These are phyloP conservation scores for Omphalotus olearius DNA, from an alignment of 1,284 basidiomycete genomes.

Conservation along the genomic window DNA sequence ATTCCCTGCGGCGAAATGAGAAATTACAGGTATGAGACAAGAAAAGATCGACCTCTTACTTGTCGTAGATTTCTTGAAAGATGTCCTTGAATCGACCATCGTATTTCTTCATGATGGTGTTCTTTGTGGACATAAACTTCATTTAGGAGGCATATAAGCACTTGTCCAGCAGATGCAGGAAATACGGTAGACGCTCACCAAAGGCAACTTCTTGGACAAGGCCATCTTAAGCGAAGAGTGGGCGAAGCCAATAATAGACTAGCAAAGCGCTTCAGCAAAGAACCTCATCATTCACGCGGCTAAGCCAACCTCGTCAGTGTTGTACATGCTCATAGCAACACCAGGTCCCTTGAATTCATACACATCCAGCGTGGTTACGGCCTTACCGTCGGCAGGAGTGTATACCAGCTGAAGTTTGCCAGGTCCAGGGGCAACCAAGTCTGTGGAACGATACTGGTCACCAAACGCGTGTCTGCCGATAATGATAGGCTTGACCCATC, in stretches of 20 bases:
- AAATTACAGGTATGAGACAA: too few relatives aligned
- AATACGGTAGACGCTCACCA: slow-evolving; percentile 41
- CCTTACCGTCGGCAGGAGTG: slow-evolving; percentile 70
- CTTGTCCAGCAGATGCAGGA: slow-evolving; percentile 2
- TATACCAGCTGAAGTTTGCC: slow-evolving; percentile 90
- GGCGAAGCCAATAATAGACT: slow-evolving; percentile 93
- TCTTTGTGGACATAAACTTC: slow-evolving; percentile 94
- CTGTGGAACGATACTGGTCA: slow-evolving; percentile 86
- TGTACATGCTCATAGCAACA: slow-evolving; percentile 93
- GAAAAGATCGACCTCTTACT: slow-evolving; percentile 34
- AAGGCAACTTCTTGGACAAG: slow-evolving; percentile 89
- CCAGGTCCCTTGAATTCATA: slow-evolving; percentile 90
- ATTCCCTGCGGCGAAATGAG: slow-evolving; percentile 43
- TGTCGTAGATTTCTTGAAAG: slow-evolving; percentile 92
- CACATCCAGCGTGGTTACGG: slow-evolving; percentile 69
- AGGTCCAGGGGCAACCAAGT: slow-evolving; percentile 82
- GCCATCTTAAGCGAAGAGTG: slow-evolving; percentile 99
- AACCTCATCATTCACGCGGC: not conserved
- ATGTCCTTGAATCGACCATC: slow-evolving; percentile 99
- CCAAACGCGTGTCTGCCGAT: slow-evolving; percentile 98
- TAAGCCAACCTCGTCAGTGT: slow-evolving; percentile 80
- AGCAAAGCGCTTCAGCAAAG: not conserved
- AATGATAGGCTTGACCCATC: slow-evolving; percentile 95
- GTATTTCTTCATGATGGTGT: slow-evolving; percentile 95
- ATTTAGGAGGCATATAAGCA: slow-evolving; percentile 19